Evolutionary conservation across 225 moss, liverwort and hornwort genomes (phyloP), one percentile per base, ranked within the genome.

Genomic region (Takakia lepidozioides): DNA sequence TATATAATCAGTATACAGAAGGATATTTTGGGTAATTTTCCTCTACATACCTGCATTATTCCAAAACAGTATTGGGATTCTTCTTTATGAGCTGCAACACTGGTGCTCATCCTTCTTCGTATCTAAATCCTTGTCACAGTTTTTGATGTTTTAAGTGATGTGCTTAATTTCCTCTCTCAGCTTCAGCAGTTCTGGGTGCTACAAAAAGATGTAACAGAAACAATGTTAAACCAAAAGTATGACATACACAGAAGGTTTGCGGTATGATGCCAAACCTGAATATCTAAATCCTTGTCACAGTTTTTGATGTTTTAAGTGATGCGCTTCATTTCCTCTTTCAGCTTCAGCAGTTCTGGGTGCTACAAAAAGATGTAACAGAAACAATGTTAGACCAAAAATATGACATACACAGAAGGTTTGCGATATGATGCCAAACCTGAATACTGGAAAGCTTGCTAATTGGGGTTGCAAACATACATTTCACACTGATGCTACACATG

Each of bases 101-200:
- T 73, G 71, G 63, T 85, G 85, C 77, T 91, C 98, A 52, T 85
- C 85, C 66, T 83, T 81, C 48, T 98, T 91, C 76, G 83, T 98
- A 52, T 77, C 87, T 36, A 91, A 67, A 62, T 98, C 98, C 64
- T 87, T 91, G 46, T 87, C 87, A 55, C 85, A 78, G 54, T 78
- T 80, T 67, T 73, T 85, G 58, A 83, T 87, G 54, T 98, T 98
- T 37, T 84, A 87, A 41, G 76, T 79, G 61, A 87, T 81, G 37
- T 87, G 75, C 13, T 73, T 70, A 7, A 87, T 98, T 65, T 98
- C 91, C 55, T 98, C 95, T 63, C 83, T 91, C 61, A 83, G 45
- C 75, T 91, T 98, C 27, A 91, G 69, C 58, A 98, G 63, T 60
- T 98, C 98, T 15, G 98, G 81, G 51, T 66, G 85, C 98, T 98